phyloP scores from a whole-genome alignment of 2,329 filamentous ascomycete species.

The Talaromyces pinophilus region DNA sequence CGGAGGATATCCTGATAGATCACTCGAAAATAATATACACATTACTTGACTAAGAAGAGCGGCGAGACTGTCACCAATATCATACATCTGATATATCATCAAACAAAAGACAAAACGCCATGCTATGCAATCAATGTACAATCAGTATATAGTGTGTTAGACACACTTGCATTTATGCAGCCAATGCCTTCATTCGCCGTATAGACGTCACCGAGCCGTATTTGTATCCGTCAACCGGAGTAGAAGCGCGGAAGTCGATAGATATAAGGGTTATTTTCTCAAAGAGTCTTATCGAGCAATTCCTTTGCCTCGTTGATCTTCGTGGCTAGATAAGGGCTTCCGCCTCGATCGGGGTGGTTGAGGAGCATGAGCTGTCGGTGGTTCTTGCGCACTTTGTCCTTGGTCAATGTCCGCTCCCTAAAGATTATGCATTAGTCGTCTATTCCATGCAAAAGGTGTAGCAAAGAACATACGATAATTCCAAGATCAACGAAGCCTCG shows the following conservation, averaged over 20 bases:
- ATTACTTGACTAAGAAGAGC: conserved; percentile 19
- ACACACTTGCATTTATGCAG: neutral
- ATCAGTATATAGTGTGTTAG: conserved; percentile 27
- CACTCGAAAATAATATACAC: neutral
- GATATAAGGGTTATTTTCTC: neutral
- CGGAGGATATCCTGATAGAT: neutral
- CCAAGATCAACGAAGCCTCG: conserved; percentile 87
- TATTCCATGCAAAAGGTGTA: neutral
- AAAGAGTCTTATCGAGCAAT: conserved; percentile 74
- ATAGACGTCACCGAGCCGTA: neutral
- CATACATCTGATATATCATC: conserved; percentile 2
- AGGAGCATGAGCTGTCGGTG: conserved; percentile 94
- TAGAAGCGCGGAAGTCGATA: neutral
- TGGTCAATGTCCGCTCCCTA: conserved; percentile 83
- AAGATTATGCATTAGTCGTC: conserved; percentile 2
- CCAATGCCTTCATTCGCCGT: neutral
- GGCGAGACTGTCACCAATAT: conserved; percentile 25
- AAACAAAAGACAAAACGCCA: conserved; percentile 35
- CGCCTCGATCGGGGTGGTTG: conserved; percentile 96
- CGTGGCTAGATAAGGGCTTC: conserved; percentile 92
- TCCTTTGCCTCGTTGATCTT: conserved; percentile 99
- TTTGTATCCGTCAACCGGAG: neutral
- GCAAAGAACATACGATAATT: conserved; percentile 67
- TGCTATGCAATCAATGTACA: conserved; percentile 42
- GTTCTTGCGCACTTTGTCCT: conserved; percentile 92